Evolutionary conservation across 129 eudicot species (phyloP).

Genomic region (Smallanthus sonchifolius): DNA sequence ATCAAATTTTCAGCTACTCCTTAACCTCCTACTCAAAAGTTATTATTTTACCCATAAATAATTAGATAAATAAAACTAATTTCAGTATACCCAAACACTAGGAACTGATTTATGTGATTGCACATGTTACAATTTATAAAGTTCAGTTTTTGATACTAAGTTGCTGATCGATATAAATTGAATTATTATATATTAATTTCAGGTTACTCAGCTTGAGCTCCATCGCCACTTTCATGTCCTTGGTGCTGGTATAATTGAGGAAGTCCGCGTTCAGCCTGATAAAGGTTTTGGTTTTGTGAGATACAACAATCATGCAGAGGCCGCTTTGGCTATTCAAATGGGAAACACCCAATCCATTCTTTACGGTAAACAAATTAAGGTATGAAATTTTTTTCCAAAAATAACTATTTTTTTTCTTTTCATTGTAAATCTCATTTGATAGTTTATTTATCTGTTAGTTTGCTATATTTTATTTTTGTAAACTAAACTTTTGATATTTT

Average conservation of each 20-base stretch:
- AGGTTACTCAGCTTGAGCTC: conserved; percentile 88
- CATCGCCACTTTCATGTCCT: conserved; percentile 90
- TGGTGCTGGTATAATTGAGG: conserved; percentile 90
- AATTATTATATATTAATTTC: conserved; percentile 1
- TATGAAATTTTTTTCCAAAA: conserved; percentile 9
- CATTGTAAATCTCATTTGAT: not conserved
- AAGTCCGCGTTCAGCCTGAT: conserved; percentile 93
- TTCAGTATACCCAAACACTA: not conserved
- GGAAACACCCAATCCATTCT: conserved; percentile 79
- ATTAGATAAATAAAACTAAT: not conserved
- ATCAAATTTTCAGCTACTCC: not conserved
- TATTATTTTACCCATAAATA: not conserved
- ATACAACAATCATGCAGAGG: conserved; percentile 84
- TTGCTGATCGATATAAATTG: conserved; percentile 4
- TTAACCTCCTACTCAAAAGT: not conserved
- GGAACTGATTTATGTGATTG: not conserved
- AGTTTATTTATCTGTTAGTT: not conserved
- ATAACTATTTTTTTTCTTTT: not conserved
- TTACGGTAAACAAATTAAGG: conserved; percentile 80
- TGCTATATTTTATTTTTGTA: not conserved
- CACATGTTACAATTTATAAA: not conserved
- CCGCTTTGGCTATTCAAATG: conserved; percentile 83
- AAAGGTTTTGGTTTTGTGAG: conserved; percentile 98
- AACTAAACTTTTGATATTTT: not conserved
- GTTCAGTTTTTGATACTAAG: not conserved